Evolutionary conservation across 768 basidiomycete species (phyloP).

Genomic region (Paxillus ammoniavirescens): DNA sequence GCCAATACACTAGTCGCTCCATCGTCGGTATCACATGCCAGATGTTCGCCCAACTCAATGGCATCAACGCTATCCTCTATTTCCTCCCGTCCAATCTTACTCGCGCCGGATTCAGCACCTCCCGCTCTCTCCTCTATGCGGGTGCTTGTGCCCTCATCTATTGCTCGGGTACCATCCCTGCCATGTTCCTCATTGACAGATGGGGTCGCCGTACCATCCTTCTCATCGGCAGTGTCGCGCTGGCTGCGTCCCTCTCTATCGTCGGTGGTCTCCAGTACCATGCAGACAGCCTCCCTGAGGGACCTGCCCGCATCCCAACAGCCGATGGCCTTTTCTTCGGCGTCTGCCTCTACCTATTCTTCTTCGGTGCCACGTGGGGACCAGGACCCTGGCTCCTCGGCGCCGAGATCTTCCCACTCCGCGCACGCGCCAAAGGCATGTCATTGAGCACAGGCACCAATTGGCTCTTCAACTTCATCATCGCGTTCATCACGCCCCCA

Average conservation of each 20-base stretch:
- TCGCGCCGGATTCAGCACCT: constrained; percentile 46
- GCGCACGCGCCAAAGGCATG: constrained; percentile 39
- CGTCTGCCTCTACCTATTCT: constrained; percentile 58
- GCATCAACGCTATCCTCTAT: constrained; percentile 57
- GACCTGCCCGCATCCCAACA: constrained; percentile 27
- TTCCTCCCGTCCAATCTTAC: constrained; percentile 54
- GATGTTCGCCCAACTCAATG: constrained; percentile 54
- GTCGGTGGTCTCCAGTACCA: constrained; percentile 52
- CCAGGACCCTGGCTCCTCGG: constrained; percentile 53
- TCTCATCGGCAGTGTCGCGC: constrained; percentile 41
- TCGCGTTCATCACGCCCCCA: constrained; percentile 54
- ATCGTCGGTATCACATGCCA: constrained; percentile 55
- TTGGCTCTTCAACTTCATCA: constrained; percentile 36
- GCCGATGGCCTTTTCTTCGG: constrained; percentile 40
- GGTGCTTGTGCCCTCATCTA: constrained; percentile 48
- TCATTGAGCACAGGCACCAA: constrained; percentile 34
- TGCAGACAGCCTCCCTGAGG: constrained; percentile 39
- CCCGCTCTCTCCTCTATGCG: constrained; percentile 44
- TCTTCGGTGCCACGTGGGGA: constrained; percentile 58
- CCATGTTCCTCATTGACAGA: constrained; percentile 52
- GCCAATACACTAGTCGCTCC: constrained; percentile 47
- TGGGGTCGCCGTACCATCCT: constrained; percentile 53
- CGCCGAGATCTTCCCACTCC: constrained; percentile 48
- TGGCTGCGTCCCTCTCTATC: constrained; percentile 45
- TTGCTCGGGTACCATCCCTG: constrained; percentile 49